These are phyloP conservation scores for Halteria grandinella DNA, from an alignment of 73 alveolate species.

Conservation along the genomic window DNA sequence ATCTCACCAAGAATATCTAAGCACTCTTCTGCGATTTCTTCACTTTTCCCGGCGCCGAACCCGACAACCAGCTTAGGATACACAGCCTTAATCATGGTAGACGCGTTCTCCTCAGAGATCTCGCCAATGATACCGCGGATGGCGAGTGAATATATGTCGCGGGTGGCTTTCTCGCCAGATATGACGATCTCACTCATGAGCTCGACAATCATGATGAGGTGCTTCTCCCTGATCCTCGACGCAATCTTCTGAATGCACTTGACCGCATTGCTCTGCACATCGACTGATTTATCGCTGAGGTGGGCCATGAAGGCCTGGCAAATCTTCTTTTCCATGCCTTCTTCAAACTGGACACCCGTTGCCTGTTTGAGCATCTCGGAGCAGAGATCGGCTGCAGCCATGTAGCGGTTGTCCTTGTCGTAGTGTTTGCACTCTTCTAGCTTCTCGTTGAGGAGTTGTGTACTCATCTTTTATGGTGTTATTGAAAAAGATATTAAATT, in stretches of 20 bases:
- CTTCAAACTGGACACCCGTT: conserved; percentile 55
- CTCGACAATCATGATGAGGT: conserved; percentile 70
- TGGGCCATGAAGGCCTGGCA: conserved; percentile 76
- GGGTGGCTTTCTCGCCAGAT: conserved; percentile 68
- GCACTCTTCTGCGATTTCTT: conserved; percentile 67
- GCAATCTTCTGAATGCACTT: conserved; percentile 76
- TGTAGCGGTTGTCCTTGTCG: conserved; percentile 83
- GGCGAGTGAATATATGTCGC: conserved; percentile 83
- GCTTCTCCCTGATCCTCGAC: conserved; percentile 68
- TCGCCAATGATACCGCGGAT: conserved; percentile 75
- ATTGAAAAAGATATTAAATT: too few relatives aligned
- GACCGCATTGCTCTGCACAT: conserved; percentile 85
- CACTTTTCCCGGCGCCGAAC: conserved; percentile 23
- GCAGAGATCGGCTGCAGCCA: conserved; percentile 85
- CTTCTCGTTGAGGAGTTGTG: too few relatives aligned
- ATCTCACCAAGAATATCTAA: conserved; percentile 69
- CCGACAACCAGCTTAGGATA: conserved; percentile 58
- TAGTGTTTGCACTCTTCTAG: conserved; percentile 79
- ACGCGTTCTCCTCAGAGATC: conserved; percentile 68
- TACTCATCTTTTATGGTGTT: too few relatives aligned
- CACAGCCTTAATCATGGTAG: conserved; percentile 57
- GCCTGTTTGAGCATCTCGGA: conserved; percentile 59
- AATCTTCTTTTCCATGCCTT: conserved; percentile 70
- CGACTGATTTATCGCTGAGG: conserved; percentile 71
- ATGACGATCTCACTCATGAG: conserved; percentile 70